Percentiles rank a stretch among this genome's conserved stretches.
Conservation (phyloP, 2,329 filamentous ascomycete species). For the Ceratocystis colombiana region DNA sequence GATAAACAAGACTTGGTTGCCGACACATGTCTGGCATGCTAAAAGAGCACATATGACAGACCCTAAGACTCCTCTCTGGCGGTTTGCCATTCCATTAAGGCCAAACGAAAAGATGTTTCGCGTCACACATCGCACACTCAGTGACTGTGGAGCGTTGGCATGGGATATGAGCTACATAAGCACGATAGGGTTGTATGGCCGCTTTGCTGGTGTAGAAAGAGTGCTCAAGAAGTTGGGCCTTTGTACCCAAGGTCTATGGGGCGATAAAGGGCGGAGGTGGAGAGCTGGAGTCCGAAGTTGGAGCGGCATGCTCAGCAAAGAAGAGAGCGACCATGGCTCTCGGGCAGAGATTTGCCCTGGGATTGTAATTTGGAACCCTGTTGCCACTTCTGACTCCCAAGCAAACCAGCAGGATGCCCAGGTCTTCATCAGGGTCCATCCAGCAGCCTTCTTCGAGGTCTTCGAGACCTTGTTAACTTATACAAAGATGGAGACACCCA, state of each 20-base stretch:
- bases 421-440: constrained; percentile 67
- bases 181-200: constrained; percentile 68
- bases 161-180: constrained; percentile 96
- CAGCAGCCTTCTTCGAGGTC: constrained; percentile 62
- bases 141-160: constrained; percentile 63
- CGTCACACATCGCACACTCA: constrained; percentile 70
- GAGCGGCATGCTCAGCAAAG: constrained; percentile 43
- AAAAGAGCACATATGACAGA: constrained; percentile 85
- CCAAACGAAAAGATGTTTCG: constrained; percentile 86
- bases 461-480: constrained; percentile 54
- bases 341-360: constrained; percentile 58
- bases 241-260: constrained; percentile 51
- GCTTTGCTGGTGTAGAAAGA: constrained; percentile 50
- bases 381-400: constrained; percentile 12
- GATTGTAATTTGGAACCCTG: constrained; percentile 63
- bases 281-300: constrained; percentile 43
- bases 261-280: constrained; percentile 59
- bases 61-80: constrained; percentile 72
- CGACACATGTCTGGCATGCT: constrained; percentile 87
- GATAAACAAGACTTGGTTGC: constrained; percentile 81
- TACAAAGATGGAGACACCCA: constrained; percentile 50
- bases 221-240: constrained; percentile 58
- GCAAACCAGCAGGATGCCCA: constrained; percentile 29
- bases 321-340: constrained; percentile 36
- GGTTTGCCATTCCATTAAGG: constrained; percentile 74